Evolutionary conservation across 495 filamentous ascomycete genomes (phyloP).

Genomic region (Aspergillus bridgeri): DNA sequence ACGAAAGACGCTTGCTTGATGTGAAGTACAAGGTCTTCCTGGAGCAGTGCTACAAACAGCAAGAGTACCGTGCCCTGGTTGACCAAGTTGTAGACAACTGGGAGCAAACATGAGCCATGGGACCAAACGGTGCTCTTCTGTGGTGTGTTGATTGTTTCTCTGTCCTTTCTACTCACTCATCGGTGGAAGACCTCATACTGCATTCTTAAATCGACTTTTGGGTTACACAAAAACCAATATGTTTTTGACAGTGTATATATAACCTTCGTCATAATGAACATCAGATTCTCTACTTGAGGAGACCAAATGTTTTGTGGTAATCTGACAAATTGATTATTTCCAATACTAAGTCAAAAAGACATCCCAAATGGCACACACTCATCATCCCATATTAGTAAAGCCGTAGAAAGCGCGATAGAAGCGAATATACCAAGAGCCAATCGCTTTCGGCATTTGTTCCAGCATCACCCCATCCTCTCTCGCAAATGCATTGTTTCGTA

Average conservation of each 20-base stretch:
- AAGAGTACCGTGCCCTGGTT: conserved; percentile 58
- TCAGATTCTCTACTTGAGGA: no score
- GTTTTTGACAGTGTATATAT: no score
- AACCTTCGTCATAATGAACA: no score
- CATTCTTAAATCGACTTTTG: no score
- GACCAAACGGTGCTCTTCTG: no score
- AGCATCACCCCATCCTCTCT: not conserved
- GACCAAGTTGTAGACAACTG: conserved; percentile 55
- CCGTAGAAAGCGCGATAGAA: not conserved
- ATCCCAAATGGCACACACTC: not conserved
- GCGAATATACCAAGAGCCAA: not conserved
- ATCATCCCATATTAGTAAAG: not conserved
- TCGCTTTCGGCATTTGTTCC: not conserved
- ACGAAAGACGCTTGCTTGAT: conserved; percentile 73
- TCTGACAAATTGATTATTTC: not conserved
- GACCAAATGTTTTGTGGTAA: not conserved
- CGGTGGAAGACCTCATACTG: no score
- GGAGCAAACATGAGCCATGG: conserved; percentile 16
- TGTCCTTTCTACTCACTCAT: no score
- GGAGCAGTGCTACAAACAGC: conserved; percentile 60
- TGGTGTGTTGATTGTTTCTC: no score
- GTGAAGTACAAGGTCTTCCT: conserved; percentile 79
- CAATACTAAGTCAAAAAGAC: not conserved
- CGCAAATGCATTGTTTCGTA: not conserved
- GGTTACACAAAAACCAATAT: no score